Percentiles rank a stretch among this genome's conserved stretches.
Conservation (phyloP, 345 rosid genomes). For the Nephelium lappaceum region DNA sequence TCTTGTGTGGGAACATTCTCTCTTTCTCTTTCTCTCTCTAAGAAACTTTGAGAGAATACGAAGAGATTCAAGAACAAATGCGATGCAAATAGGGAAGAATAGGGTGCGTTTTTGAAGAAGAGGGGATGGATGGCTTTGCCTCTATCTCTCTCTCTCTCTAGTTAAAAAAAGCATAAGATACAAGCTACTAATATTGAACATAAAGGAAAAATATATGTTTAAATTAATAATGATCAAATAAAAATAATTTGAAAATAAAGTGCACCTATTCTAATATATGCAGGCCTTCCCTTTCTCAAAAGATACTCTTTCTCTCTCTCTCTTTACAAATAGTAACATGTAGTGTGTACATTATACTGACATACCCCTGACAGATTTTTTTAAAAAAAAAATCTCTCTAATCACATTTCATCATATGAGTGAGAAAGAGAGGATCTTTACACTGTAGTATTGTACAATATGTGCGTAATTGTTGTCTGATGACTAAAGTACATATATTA, state of each 20-base stretch:
- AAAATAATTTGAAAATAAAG: conserved; percentile 6
- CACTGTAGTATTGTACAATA: not conserved
- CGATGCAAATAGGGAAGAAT: conserved; percentile 82
- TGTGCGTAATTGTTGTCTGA: not conserved
- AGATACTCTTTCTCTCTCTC: conserved; percentile 24
- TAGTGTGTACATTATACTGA: conserved; percentile 10
- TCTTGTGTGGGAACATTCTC: conserved; percentile 97
- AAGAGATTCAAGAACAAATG: conserved; percentile 92
- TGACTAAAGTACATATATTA: not conserved
- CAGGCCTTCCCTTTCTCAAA: conserved; percentile 27
- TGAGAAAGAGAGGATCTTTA: not conserved
- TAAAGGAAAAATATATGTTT: conserved; percentile 11
- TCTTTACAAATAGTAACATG: conserved; percentile 11
- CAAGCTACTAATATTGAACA: conserved; percentile 22
- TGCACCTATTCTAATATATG: conserved; percentile 18
- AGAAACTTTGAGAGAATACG: conserved; percentile 25
- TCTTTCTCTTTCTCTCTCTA: conserved; percentile 28
- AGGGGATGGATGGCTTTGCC: conserved; percentile 18
- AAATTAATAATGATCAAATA: not conserved
- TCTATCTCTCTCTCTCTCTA: conserved; percentile 18
- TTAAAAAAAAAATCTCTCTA: not conserved
- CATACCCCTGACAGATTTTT: conserved; percentile 11
- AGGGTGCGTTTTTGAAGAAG: conserved; percentile 84
- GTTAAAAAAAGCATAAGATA: conserved; percentile 23
- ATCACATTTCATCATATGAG: not conserved